Conservation (phyloP, 1,284 basidiomycete genomes). For the Inonotus hispidus region DNA sequence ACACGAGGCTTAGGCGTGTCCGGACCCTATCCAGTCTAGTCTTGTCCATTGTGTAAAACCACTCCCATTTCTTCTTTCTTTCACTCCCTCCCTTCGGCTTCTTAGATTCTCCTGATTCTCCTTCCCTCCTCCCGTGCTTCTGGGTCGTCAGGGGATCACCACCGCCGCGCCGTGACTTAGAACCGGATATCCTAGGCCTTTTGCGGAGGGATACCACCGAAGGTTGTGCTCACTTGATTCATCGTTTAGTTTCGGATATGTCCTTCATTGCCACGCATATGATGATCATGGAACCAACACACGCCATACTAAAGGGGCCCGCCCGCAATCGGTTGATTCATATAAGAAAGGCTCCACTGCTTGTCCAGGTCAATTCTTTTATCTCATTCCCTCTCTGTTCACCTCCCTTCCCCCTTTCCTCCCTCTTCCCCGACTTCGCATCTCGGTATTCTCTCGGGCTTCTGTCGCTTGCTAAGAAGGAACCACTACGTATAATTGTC, state of each 20-base stretch:
- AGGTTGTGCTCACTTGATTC: not conserved
- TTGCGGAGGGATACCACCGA: constrained; percentile 7
- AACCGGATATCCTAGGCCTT: not conserved
- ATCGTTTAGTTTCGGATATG: not conserved
- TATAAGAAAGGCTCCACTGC: constrained; percentile 4
- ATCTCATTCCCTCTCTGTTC: not conserved
- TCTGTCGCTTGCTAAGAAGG: not conserved
- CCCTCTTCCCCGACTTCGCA: not conserved
- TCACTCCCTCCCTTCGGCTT: not conserved
- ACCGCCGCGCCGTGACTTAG: not conserved
- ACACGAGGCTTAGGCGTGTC: constrained; percentile 12
- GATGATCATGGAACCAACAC: not conserved
- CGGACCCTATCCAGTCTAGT: not conserved
- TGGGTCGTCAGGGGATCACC: constrained; percentile 14
- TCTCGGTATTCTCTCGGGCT: not conserved
- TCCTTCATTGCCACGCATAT: not conserved
- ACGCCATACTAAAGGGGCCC: not conserved
- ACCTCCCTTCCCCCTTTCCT: not conserved
- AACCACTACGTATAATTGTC: too few species aligned
- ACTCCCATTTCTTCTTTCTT: not conserved
- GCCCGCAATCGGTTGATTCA: constrained; percentile 4
- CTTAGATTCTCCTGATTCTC: not conserved
- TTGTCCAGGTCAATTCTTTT: not conserved
- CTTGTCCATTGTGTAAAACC: too few species aligned
- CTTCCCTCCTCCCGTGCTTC: not conserved